Percentiles rank a stretch among this genome's conserved stretches.
phyloP scores from a whole-genome alignment of 805 yeast species.

The Brettanomyces nanus region DNA sequence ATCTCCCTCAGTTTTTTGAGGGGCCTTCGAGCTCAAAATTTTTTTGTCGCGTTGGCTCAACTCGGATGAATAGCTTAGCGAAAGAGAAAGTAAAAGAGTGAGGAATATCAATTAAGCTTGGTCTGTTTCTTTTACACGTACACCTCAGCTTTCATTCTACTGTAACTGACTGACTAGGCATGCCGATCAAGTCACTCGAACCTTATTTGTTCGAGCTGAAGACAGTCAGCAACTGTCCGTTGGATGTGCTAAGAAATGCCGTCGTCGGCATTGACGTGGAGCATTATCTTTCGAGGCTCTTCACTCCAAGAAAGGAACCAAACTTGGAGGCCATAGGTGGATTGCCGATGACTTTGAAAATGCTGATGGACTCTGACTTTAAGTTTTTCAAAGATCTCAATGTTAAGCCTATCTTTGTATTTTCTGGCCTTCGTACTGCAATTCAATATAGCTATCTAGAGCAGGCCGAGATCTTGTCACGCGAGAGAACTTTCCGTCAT shows the following conservation, averaged over 20 bases:
- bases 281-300: constrained; percentile 60
- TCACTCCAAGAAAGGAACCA: constrained; percentile 59
- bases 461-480: constrained; percentile 21
- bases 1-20: no score
- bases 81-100: no score
- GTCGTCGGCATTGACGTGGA: constrained; percentile 79
- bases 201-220: constrained; percentile 61
- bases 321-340: constrained; percentile 76
- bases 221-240: constrained; percentile 46
- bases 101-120: no score
- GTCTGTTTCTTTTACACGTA: no score
- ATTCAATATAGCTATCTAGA: constrained; percentile 21
- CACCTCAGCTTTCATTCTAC: no score
- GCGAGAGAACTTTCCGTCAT: constrained; percentile 36
- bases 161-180: no score
- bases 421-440: constrained; percentile 53
- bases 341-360: constrained; percentile 54
- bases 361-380: constrained; percentile 54
- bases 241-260: constrained; percentile 57
- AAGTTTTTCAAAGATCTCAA: constrained; percentile 48
- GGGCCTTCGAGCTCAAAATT: no score
- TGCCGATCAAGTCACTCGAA: constrained; percentile 49
- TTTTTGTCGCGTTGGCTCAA: no score
- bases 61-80: no score
- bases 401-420: constrained; percentile 74